Conservation (phyloP, 2,329 filamentous ascomycete genomes). For the Cryphonectria naterciae region DNA sequence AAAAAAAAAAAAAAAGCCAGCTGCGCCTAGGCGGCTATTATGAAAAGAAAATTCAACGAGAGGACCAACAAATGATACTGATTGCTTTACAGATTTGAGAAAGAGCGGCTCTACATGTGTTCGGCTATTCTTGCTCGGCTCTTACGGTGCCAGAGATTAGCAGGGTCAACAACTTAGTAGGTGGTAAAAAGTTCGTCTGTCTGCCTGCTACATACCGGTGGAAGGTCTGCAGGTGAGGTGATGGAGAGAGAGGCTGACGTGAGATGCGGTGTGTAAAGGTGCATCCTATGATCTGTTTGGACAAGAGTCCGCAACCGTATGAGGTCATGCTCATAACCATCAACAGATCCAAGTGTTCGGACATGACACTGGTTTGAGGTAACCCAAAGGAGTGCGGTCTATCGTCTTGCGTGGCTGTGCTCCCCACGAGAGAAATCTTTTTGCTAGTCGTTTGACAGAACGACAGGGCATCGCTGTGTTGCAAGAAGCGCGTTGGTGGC, state of each 20-base stretch:
- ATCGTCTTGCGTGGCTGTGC: conserved; percentile 24
- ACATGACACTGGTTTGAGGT: conserved; percentile 19
- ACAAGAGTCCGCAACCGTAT: conserved; percentile 21
- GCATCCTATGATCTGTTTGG: conserved; percentile 17
- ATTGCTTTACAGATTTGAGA: too few species aligned
- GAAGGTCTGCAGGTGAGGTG: conserved; percentile 10
- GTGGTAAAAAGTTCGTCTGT: background rate
- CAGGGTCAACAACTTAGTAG: background rate
- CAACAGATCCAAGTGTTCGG: background rate
- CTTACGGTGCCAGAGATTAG: background rate
- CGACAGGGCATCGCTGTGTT: conserved; percentile 9
- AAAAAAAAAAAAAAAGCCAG: too few species aligned
- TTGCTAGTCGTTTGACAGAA: background rate
- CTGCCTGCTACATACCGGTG: background rate
- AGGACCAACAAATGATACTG: too few species aligned
- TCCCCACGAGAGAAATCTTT: background rate
- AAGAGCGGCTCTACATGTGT: background rate
- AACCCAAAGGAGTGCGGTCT: conserved; percentile 15
- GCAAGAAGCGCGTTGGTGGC: conserved; percentile 27
- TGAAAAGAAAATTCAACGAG: too few species aligned
- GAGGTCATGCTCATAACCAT: conserved; percentile 18
- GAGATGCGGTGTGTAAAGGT: conserved; percentile 18
- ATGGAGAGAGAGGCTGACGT: conserved; percentile 27
- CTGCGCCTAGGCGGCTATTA: background rate
- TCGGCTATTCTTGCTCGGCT: background rate